phyloP scores from a whole-genome alignment of 768 basidiomycete species.

The Tulasnella sp. region DNA sequence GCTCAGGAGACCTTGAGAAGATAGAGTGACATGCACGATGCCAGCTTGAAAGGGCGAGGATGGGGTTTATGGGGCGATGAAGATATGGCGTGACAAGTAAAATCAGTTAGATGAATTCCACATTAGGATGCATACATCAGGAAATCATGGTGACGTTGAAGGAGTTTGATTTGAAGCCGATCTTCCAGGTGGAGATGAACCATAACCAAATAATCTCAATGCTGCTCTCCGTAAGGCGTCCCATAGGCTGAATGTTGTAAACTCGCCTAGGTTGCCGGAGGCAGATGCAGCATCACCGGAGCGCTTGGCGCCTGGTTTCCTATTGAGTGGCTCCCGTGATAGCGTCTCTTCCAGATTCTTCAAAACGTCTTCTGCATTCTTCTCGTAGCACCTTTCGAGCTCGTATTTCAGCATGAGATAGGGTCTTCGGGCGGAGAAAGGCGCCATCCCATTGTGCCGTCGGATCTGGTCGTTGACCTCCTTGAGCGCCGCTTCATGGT shows the following conservation, averaged over 20 bases:
- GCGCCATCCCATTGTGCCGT: slow-evolving; percentile 69
- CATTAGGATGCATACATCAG: too few relatives aligned
- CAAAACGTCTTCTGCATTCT: slow-evolving; percentile 41
- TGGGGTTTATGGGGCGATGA: too few relatives aligned
- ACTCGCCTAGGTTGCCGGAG: neutral
- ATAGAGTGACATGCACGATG: too few relatives aligned
- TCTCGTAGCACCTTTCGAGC: slow-evolving; percentile 41
- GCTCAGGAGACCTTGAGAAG: too few relatives aligned
- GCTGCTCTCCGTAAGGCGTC: neutral
- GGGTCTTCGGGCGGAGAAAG: slow-evolving; percentile 57
- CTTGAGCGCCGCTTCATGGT: slow-evolving; percentile 53
- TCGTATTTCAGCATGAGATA: slow-evolving; percentile 46
- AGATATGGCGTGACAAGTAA: too few relatives aligned
- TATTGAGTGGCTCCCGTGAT: too few relatives aligned
- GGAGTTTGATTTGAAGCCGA: neutral
- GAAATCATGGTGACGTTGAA: neutral
- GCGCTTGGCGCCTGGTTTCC: too few relatives aligned
- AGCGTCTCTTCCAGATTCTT: slow-evolving; percentile 27
- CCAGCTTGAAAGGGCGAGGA: too few relatives aligned
- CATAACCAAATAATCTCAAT: neutral
- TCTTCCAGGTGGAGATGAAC: neutral
- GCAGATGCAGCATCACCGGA: too few relatives aligned
- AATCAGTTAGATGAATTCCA: too few relatives aligned
- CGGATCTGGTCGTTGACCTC: slow-evolving; percentile 65
- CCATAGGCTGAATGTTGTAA: neutral